Percentiles rank a stretch among this genome's conserved stretches.
These are phyloP conservation scores for Didymella lethalis DNA, from an alignment of 2,329 filamentous ascomycete species.

Conservation along the genomic window DNA sequence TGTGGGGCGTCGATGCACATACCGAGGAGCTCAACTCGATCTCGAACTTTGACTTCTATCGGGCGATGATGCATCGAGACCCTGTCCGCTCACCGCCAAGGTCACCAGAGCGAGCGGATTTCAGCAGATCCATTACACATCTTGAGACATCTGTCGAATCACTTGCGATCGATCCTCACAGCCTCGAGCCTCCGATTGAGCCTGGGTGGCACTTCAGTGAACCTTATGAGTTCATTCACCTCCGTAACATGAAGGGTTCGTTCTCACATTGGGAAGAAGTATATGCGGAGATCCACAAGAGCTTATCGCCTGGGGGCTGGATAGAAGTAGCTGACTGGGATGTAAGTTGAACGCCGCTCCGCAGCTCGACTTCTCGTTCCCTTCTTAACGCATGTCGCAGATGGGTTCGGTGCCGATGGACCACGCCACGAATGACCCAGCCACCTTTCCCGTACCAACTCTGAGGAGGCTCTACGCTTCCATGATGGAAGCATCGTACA, in stretches of 20 bases:
- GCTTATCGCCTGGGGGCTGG: constrained; percentile 56
- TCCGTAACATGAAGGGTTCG: constrained; percentile 58
- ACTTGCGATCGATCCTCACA: constrained; percentile 34
- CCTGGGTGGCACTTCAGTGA: constrained; percentile 58
- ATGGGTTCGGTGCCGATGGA: constrained; percentile 32
- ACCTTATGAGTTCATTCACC: constrained; percentile 59
- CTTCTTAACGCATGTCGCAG: neutral
- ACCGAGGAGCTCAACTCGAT: constrained; percentile 37
- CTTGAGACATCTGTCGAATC: constrained; percentile 32
- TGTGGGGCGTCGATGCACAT: constrained; percentile 42
- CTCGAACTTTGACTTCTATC: constrained; percentile 37
- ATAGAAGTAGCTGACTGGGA: constrained; percentile 58
- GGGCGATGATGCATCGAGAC: constrained; percentile 32
- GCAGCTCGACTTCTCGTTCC: neutral
- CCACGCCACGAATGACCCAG: constrained; percentile 9
- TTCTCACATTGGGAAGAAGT: constrained; percentile 58
- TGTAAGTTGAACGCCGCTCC: neutral
- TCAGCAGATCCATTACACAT: constrained; percentile 12
- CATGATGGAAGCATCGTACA: constrained; percentile 50
- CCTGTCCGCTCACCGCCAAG: constrained; percentile 28
- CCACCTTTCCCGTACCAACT: constrained; percentile 34
- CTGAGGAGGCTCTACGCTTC: constrained; percentile 39
- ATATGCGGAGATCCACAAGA: constrained; percentile 56
- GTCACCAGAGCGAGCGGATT: constrained; percentile 11
- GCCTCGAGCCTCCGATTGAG: constrained; percentile 31